phyloP scores from a whole-genome alignment of 495 filamentous ascomycete genomes.

The Cladorrhinum samala region DNA sequence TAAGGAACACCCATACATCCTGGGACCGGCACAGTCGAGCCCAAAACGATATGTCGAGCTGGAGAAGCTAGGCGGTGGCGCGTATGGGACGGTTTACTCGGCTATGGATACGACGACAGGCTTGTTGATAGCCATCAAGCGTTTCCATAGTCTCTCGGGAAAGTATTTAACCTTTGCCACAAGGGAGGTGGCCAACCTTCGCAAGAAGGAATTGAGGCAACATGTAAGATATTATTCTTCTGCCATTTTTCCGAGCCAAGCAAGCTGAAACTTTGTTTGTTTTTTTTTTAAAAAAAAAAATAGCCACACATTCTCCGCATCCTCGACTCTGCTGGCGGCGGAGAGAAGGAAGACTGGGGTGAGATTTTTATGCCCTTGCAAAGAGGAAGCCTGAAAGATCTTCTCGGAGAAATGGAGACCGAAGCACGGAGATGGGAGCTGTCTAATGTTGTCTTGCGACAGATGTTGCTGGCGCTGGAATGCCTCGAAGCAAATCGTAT shows the following conservation, averaged over 20 bases:
- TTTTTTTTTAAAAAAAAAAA: background rate
- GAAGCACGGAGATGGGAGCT: background rate
- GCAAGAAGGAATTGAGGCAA: conserved; percentile 15
- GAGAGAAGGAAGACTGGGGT: conserved; percentile 10
- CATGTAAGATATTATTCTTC: conserved; percentile 16
- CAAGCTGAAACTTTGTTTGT: background rate
- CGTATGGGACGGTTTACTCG: conserved; percentile 27
- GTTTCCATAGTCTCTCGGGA: conserved; percentile 26
- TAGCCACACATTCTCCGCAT: conserved; percentile 26
- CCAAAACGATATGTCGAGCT: conserved; percentile 21
- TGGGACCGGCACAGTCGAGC: conserved; percentile 19
- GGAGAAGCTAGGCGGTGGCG: conserved; percentile 22
- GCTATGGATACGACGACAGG: conserved; percentile 22
- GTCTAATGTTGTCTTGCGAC: conserved; percentile 20
- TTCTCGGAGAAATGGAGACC: conserved; percentile 4
- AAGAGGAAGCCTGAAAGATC: conserved; percentile 20
- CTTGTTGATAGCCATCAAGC: conserved; percentile 27
- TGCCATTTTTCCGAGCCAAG: background rate
- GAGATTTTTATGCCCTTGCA: conserved; percentile 35
- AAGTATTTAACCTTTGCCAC: conserved; percentile 27
- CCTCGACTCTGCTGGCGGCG: conserved; percentile 14
- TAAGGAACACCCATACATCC: conserved; percentile 15
- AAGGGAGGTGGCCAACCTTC: conserved; percentile 26
- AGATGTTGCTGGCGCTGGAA: conserved; percentile 31
- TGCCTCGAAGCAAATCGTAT: conserved; percentile 46